These are phyloP conservation scores for Komagataella mondaviorum DNA, from an alignment of 805 yeast genomes.

Conservation along the genomic window DNA sequence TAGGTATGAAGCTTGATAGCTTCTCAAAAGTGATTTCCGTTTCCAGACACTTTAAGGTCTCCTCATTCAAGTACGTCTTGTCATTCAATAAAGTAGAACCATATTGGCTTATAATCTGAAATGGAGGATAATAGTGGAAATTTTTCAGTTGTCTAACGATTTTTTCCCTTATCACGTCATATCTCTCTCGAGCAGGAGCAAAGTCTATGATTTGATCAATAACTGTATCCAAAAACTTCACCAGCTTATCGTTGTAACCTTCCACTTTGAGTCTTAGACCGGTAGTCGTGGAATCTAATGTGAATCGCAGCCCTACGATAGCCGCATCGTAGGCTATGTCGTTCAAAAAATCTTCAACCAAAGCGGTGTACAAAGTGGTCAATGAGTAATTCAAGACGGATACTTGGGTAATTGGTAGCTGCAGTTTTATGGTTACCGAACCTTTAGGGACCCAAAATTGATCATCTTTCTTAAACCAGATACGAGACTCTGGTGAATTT, in stretches of 20 bases:
- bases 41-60: conserved; percentile 37
- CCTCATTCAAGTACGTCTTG: conserved; percentile 49
- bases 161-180: conserved; percentile 54
- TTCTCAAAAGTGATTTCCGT: conserved; percentile 31
- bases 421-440: conserved; percentile 47
- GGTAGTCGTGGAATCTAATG: conserved; percentile 46
- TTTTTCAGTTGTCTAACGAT: conserved; percentile 50
- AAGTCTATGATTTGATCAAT: conserved; percentile 39
- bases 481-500: conserved; percentile 33
- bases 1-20: conserved; percentile 27
- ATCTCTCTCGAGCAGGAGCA: conserved; percentile 41
- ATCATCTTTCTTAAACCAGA: conserved; percentile 90
- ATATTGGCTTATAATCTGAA: conserved; percentile 56
- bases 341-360: conserved; percentile 63
- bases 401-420: conserved; percentile 46
- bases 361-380: conserved; percentile 50
- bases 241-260: conserved; percentile 80
- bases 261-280: conserved; percentile 55
- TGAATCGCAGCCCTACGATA: conserved; percentile 59
- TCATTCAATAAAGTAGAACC: conserved; percentile 60
- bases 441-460: conserved; percentile 84
- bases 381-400: conserved; percentile 46
- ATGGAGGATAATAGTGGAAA: conserved; percentile 63
- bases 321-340: conserved; percentile 76
- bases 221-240: conserved; percentile 46